Percentiles rank a stretch among this genome's conserved stretches.
phyloP scores from a whole-genome alignment of 768 basidiomycete genomes.

The Tephrocybe sp. region DNA sequence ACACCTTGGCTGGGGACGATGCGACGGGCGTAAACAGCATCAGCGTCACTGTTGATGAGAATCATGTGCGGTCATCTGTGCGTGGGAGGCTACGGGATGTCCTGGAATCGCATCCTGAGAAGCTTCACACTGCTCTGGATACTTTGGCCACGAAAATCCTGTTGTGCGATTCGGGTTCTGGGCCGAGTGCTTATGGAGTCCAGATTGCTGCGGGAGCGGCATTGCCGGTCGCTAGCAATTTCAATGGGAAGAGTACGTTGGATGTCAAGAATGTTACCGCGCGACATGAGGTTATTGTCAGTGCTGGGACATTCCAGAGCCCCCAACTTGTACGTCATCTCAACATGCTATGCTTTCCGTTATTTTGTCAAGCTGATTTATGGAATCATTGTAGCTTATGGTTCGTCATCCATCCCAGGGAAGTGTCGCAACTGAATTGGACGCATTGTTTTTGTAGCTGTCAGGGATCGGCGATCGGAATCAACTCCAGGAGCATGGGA shows the following conservation, averaged over 20 bases:
- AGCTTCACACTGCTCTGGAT: slow-evolving; percentile 21
- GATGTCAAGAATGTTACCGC: slow-evolving; percentile 19
- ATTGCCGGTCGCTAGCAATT: slow-evolving; percentile 26
- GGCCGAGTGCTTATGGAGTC: slow-evolving; percentile 23
- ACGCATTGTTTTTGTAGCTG: slow-evolving; percentile 18
- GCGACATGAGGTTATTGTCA: slow-evolving; percentile 27
- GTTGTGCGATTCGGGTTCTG: slow-evolving; percentile 15
- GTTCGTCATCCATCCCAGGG: background rate
- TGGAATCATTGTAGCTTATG: background rate
- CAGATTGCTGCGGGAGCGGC: slow-evolving; percentile 22
- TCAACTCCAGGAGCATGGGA: slow-evolving; percentile 23
- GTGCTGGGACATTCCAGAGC: slow-evolving; percentile 27
- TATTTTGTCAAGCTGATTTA: background rate
- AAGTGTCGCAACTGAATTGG: background rate
- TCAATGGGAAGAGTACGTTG: slow-evolving; percentile 19
- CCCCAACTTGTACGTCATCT: slow-evolving; percentile 23
- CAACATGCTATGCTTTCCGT: background rate
- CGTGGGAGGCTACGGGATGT: slow-evolving; percentile 21
- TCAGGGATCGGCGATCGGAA: slow-evolving; percentile 32
- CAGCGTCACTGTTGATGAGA: slow-evolving; percentile 20
- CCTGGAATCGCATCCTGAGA: slow-evolving; percentile 6
- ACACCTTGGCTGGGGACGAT: slow-evolving; percentile 18
- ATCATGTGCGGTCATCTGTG: slow-evolving; percentile 25
- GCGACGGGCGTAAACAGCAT: slow-evolving; percentile 16
- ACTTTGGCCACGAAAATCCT: slow-evolving; percentile 26